Evolutionary conservation across 2,329 filamentous ascomycete species (phyloP).

Genomic region (Penicillium fuscoglaucum): DNA sequence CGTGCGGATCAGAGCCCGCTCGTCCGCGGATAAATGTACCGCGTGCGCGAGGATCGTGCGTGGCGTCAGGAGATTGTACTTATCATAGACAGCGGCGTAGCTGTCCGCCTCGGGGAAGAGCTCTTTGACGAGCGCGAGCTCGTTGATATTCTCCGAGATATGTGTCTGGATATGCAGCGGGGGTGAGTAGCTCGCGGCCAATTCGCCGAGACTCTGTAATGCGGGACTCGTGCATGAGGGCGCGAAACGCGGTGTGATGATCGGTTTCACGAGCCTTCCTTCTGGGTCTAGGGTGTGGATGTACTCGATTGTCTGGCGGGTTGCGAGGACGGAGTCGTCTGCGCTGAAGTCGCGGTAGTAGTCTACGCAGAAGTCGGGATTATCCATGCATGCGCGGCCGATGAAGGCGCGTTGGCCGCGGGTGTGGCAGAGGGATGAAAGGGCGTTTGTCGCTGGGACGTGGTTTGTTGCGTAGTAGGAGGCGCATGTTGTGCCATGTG

Average conservation of each 20-base stretch:
- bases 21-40: slow-evolving; percentile 69
- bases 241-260: slow-evolving; percentile 71
- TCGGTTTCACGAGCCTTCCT: slow-evolving; percentile 65
- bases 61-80: slow-evolving; percentile 64
- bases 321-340: slow-evolving; percentile 57
- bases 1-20: slow-evolving; percentile 63
- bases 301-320: slow-evolving; percentile 63
- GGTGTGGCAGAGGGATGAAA: slow-evolving; percentile 77
- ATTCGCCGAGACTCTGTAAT: slow-evolving; percentile 63
- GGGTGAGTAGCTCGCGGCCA: slow-evolving; percentile 64
- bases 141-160: slow-evolving; percentile 76
- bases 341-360: slow-evolving; percentile 76
- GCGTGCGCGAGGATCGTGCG: slow-evolving; percentile 84
- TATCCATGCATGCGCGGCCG: slow-evolving; percentile 94
- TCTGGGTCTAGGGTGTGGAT: slow-evolving; percentile 67
- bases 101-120: slow-evolving; percentile 65
- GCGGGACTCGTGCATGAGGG: slow-evolving; percentile 55
- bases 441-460: slow-evolving; percentile 83
- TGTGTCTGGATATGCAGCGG: slow-evolving; percentile 75
- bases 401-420: slow-evolving; percentile 87
- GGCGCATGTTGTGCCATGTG: slow-evolving; percentile 88
- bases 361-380: slow-evolving; percentile 61
- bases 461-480: slow-evolving; percentile 94
- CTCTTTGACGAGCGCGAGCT: slow-evolving; percentile 68
- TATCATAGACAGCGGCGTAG: slow-evolving; percentile 81